Percentiles rank a stretch among this genome's conserved stretches.
These are phyloP conservation scores for Lepidium campestre DNA, from an alignment of 441 rosid species.

Conservation along the genomic window DNA sequence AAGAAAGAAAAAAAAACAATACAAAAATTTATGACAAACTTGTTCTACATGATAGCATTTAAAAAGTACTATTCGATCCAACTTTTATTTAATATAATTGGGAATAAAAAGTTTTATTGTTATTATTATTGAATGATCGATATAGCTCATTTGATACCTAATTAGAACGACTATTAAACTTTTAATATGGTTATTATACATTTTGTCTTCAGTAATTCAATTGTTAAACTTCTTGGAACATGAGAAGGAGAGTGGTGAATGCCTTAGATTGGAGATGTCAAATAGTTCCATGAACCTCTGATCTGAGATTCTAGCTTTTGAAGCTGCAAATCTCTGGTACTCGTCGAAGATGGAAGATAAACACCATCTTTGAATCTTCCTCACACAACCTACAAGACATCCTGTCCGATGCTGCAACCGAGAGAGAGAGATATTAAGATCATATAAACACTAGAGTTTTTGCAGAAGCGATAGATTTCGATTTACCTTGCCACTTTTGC, in stretches of 20 bases:
- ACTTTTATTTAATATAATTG: not conserved
- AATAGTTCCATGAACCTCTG: slow-evolving; percentile 66
- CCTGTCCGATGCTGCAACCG: slow-evolving; percentile 55
- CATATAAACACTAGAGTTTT: not conserved
- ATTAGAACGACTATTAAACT: not conserved
- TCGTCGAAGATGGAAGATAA: slow-evolving; percentile 57
- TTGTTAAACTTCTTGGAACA: slow-evolving; percentile 30
- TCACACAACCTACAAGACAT: slow-evolving; percentile 57
- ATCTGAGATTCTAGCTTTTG: slow-evolving; percentile 59
- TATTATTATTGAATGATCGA: not conserved
- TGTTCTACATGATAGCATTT: not conserved
- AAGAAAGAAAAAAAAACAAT: not conserved
- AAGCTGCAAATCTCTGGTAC: slow-evolving; percentile 60
- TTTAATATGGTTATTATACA: not conserved
- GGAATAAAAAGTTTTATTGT: not conserved
- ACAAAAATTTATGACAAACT: not conserved
- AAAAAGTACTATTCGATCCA: not conserved
- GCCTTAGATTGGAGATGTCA: slow-evolving; percentile 47
- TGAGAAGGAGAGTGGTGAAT: slow-evolving; percentile 40
- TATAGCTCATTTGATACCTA: not conserved
- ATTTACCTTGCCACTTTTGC: slow-evolving; percentile 65
- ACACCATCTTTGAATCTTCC: slow-evolving; percentile 63
- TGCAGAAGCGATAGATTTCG: not conserved
- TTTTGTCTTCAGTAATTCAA: not conserved
- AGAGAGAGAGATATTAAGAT: not conserved